phyloP scores from a whole-genome alignment of 768 basidiomycete species.

The Chlorophyllum brunneum region DNA sequence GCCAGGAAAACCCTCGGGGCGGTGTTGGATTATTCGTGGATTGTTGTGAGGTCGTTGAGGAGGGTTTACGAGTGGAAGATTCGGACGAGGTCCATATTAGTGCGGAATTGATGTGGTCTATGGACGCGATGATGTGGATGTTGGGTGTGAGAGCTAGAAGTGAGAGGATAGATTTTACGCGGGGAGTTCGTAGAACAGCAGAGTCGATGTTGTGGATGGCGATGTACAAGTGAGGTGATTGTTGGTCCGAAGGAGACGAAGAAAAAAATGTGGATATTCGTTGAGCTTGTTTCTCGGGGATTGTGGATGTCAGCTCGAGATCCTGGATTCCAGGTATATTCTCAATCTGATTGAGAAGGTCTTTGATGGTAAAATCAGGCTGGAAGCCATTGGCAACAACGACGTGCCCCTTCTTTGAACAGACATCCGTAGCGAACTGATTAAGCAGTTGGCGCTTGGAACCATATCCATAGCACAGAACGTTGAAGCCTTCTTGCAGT shows the following conservation, averaged over 20 bases:
- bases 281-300: constrained; percentile 57
- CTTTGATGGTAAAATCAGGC: constrained; percentile 62
- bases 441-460: constrained; percentile 81
- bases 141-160: constrained; percentile 68
- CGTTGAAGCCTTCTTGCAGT: constrained; percentile 79
- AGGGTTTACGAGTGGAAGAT: constrained; percentile 46
- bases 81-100: constrained; percentile 81
- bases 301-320: constrained; percentile 30
- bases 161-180: constrained; percentile 63
- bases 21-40: constrained; percentile 17
- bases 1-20: constrained; percentile 61
- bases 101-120: constrained; percentile 84
- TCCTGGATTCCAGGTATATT: constrained; percentile 38
- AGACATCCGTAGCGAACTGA: constrained; percentile 57
- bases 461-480: constrained; percentile 86
- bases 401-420: constrained; percentile 63
- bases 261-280: constrained; percentile 65
- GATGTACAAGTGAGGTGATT: constrained; percentile 58
- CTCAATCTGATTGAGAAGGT: constrained; percentile 62
- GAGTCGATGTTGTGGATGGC: constrained; percentile 90
- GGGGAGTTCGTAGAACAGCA: constrained; percentile 57
- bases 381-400: constrained; percentile 78
- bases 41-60: not conserved
- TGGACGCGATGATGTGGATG: constrained; percentile 80
- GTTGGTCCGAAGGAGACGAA: too few relatives aligned